Base-by-base conservation (phyloP, 2,329 filamentous ascomycete genomes). In the Aureobasidium lini region DNA sequence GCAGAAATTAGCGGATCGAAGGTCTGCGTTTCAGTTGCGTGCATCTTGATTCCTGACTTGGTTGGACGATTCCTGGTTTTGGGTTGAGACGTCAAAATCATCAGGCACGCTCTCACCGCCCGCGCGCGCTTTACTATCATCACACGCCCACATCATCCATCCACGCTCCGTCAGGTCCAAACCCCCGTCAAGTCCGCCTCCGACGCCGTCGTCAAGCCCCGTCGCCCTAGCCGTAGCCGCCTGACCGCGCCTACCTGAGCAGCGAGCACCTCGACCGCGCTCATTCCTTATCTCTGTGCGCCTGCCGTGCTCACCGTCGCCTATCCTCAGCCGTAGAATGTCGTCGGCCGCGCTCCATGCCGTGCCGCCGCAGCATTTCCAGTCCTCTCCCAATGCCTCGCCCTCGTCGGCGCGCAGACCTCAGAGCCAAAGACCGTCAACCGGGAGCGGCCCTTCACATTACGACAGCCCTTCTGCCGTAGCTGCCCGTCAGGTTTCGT, bases 371-470 rank as follows among this genome's bases (percentile, higher is more conserved):
- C 66, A 66, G 43, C 59, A 61, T 42, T 56, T 59, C 29, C 63
- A 48, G 48, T 59, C 43, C 50, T 63, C 62, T 50, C 59, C 60
- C 57, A 66, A 49, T 61, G 62, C 68, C 62, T 71, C 73, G 36
- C 69, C 73, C 29, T 65, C 67, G 42, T 72, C 71, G 32, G 68
- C 74, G 58, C 67, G 72, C 56, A 71, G 70, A 60, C 67, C 69
- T 59, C 70, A 72, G 64, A 69, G 68, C 60, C 70, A 72, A 64
- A 69, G 68, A 61, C 68, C 64, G 48, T 66, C 68, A 64, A 67
- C 63, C 8, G 73, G 69, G 61, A 74, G 77, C 73, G 74, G 73
- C 66, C 71, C 71, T 62, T 68, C 67, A 69, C 74, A 57, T 70
- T 75, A 68, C 63, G 70, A 71, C 74, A 63, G 64, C 66, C 69